Percentiles rank a stretch among this genome's conserved stretches.
Conservation (phyloP, 352 stramenopile genomes). For the Pythium oligandrum region DNA sequence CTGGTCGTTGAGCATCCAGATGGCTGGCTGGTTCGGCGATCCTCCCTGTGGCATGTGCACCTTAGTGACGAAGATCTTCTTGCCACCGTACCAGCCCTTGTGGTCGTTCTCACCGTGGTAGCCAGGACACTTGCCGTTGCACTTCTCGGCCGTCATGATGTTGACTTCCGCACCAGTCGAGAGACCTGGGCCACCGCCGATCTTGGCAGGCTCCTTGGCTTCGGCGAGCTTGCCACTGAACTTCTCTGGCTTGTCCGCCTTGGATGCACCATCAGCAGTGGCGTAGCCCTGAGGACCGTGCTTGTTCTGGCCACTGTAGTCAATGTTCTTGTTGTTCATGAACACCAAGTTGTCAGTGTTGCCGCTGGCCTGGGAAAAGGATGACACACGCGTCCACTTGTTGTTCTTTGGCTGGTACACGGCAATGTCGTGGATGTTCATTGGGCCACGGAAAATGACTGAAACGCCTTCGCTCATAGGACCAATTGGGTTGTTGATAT, state of each 20-base stretch:
- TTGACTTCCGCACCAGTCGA: conserved; percentile 68
- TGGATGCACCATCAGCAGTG: conserved; percentile 31
- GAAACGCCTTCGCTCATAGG: conserved; percentile 56
- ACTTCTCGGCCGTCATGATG: conserved; percentile 65
- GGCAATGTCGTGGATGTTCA: conserved; percentile 57
- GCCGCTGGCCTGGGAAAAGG: conserved; percentile 28
- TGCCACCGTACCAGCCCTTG: conserved; percentile 62
- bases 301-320: conserved; percentile 29
- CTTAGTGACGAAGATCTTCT: conserved; percentile 79
- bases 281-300: conserved; percentile 53
- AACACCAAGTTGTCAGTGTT: conserved; percentile 53
- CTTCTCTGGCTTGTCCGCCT: conserved; percentile 19
- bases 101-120: conserved; percentile 66
- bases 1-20: conserved; percentile 78
- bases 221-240: conserved; percentile 49
- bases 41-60: conserved; percentile 46
- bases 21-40: conserved; percentile 47
- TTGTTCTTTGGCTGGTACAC: conserved; percentile 29
- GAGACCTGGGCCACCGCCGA: conserved; percentile 43
- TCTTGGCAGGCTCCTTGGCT: conserved; percentile 35
- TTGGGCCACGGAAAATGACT: conserved; percentile 58
- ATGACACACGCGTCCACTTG: conserved; percentile 46
- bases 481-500: conserved; percentile 42
- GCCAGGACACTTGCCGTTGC: conserved; percentile 45
- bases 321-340: conserved; percentile 77